Base-by-base conservation (phyloP, 2,329 filamentous ascomycete genomes). In the Penicillium sumatraense region DNA sequence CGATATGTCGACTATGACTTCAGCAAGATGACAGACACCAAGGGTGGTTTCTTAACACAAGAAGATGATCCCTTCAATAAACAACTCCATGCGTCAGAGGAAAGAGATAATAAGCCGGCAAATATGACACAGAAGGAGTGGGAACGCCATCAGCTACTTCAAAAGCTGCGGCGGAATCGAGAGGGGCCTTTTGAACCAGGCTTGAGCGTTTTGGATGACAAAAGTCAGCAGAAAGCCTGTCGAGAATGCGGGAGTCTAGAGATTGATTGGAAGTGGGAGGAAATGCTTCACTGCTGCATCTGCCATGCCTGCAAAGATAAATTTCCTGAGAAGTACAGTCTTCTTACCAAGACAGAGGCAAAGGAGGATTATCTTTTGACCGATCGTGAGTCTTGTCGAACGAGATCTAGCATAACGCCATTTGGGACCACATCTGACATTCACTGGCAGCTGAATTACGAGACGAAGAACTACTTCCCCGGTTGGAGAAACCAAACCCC, bases 1-100 rank as follows among this genome's bases (percentile, higher is more conserved):
- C 93, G 95, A 72, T 98, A 89, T 71, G 93, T 99, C 68, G 95
- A 99, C 70, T 98, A 97, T 77, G 95, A 99, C 74, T 95, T 99
- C 76, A 93, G 90, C 71, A 89, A 93, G 76, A 98, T 99, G 92
- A 96, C 89, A 6, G 95, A 99, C 73, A 98, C 93, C 1, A 97
- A 97, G 71, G 95, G 95, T 59, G 95, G 95, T 0, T 99, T 99
- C 74, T 76, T 99, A 61, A 90, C 89, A n/a, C 83, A 85, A 1
- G 90, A 93, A 59, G 95, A 99, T 69, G 95, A 99, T 73, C 95
- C 95, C 1, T 86, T 89, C 71, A 96, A 96, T 70, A 88, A 88
- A 63, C 90, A 88, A 8, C 80, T 93, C 66, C 85, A 87, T 65
- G 81, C 78, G 6, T 78, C 72, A 8, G 77, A 77, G 61, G 73